Percentiles rank a stretch among this genome's conserved stretches.
These are phyloP conservation scores for Wakefieldia striispora DNA, from an alignment of 768 basidiomycete genomes.

Conservation along the genomic window DNA sequence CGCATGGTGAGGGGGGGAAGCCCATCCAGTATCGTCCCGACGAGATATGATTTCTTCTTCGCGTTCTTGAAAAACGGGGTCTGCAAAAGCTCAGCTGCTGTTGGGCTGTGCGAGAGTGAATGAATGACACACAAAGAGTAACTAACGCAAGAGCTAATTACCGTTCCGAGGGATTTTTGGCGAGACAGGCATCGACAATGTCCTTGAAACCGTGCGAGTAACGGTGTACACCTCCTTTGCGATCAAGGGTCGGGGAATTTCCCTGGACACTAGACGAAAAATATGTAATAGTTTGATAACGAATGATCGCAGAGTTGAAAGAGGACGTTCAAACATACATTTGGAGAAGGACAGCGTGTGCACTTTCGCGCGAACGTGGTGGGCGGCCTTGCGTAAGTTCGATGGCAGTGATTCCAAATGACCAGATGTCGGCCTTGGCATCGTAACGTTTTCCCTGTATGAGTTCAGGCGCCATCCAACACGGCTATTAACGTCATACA, in stretches of 20 bases:
- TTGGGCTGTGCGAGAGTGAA: constrained; percentile 51
- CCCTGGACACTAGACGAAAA: constrained; percentile 58
- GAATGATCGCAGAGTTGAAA: not conserved
- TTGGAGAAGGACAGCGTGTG: constrained; percentile 71
- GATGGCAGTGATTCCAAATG: constrained; percentile 92
- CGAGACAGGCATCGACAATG: constrained; percentile 76
- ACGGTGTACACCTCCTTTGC: constrained; percentile 65
- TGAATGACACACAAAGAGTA: not conserved
- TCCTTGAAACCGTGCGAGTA: constrained; percentile 85
- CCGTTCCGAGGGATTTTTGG: constrained; percentile 82
- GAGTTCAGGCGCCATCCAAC: constrained; percentile 97
- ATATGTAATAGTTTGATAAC: not conserved
- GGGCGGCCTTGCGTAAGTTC: constrained; percentile 87
- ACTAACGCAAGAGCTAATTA: constrained; percentile 22
- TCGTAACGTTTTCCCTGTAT: constrained; percentile 85
- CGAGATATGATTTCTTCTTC: constrained; percentile 77
- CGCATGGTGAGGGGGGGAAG: constrained; percentile 71
- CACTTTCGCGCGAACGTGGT: constrained; percentile 74
- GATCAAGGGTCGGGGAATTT: constrained; percentile 72
- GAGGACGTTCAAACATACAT: constrained; percentile 47
- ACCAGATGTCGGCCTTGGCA: constrained; percentile 91
- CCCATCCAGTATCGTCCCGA: constrained; percentile 69
- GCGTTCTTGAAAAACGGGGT: constrained; percentile 76
- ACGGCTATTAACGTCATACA: constrained; percentile 49
- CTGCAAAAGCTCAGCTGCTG: constrained; percentile 72